Evolutionary conservation across 257 asterid genomes (phyloP), one percentile per base, ranked within the genome.

Genomic region (Penstemon davidsonii): DNA sequence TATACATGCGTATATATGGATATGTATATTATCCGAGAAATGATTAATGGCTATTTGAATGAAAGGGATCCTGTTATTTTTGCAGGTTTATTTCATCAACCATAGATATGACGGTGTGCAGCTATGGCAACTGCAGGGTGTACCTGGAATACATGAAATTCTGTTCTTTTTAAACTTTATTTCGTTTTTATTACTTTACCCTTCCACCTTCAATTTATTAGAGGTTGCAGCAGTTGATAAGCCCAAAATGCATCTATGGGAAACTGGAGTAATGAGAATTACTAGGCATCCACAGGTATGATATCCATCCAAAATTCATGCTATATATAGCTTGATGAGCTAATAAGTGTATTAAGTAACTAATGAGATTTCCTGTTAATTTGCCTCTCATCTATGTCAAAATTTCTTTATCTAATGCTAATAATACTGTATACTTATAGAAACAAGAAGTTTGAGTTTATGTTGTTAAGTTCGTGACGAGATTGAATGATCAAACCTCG

Each of bases 181-280:
- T 71, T 94, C 97, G 37, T 94, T 94, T 84, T 37, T 88, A 68
- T 85, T 94, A 83, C 96, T 94, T 36, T 94, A 88, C 51, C 99
- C 99, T 0, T 94, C 99, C 18, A 94, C 97, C 64, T 94, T 94
- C 84, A 91, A 94, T 77, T 75, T 94, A 19, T 77, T 94, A 64
- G 99, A 94, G 83, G 96, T 94, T 68, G 97, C 99, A 36, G 97
- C 99, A 55, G 96, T 94, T 67, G 99, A 94, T 76, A 88, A 91
- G 76, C 99, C 99, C 58, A 91, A 87, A 77, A 86, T 88, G 96
- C 99, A 94, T 88, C 88, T 94, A 3, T 94, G 99, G 99, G 99
- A 94, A 81, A 94, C 99, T 49, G 99, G 99, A 80, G 87, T 94
- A 42, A 94, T 91, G 88, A 86, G 99, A 84, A 88, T 94, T 59